A percentile compares a stretch with the other conserved stretches of the same genome.
Evolutionary conservation across 257 asterid genomes (phyloP).

Genomic region (Capsicum rhomboideum): DNA sequence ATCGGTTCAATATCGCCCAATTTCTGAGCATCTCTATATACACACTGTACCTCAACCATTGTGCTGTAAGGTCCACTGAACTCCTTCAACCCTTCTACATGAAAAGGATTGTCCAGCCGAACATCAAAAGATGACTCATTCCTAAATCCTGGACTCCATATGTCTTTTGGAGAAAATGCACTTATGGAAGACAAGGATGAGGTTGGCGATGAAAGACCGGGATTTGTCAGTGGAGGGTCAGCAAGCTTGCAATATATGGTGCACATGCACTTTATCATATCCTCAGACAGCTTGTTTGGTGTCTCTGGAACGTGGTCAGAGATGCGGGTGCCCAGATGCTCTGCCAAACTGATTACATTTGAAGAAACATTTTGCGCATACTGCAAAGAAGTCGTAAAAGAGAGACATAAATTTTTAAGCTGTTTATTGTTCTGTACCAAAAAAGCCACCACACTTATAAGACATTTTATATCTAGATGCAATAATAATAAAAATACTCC

Average conservation of each 20-base stretch:
- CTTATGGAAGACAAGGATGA: conserved; percentile 72
- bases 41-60: conserved; percentile 83
- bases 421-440: not conserved
- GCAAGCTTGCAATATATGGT: conserved; percentile 82
- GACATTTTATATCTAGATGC: not conserved
- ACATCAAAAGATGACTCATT: conserved; percentile 75
- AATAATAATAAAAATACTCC: not conserved
- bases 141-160: conserved; percentile 85
- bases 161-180: conserved; percentile 67
- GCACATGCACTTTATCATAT: conserved; percentile 90
- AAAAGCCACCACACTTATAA: not conserved
- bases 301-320: conserved; percentile 78
- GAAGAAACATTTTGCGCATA: conserved; percentile 61
- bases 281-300: conserved; percentile 89
- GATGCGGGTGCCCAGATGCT: conserved; percentile 87
- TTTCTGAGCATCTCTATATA: conserved; percentile 75
- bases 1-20: conserved; percentile 62
- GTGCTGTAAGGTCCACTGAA: conserved; percentile 99
- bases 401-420: not conserved
- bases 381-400: conserved; percentile 24
- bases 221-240: conserved; percentile 59
- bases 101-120: conserved; percentile 89
- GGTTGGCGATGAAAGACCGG: conserved; percentile 73
- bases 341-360: conserved; percentile 73
- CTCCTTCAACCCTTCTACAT: conserved; percentile 83